Evolutionary conservation across 805 yeast species (phyloP), one percentile per base, ranked within the genome.

Genomic region (Kregervanrija fluxuum): DNA sequence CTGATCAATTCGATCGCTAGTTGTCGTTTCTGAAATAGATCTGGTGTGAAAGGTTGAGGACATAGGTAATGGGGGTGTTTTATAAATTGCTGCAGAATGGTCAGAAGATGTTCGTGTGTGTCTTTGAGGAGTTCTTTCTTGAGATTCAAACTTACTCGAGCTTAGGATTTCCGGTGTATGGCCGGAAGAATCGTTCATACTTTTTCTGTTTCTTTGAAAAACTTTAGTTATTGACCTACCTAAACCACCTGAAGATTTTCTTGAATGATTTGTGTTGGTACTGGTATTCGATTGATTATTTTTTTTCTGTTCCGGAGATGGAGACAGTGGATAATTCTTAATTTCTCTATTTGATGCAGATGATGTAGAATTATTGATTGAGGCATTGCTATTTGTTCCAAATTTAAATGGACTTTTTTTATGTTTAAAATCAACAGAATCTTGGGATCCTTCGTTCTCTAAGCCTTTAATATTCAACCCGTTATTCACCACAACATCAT

Each of bases 41-140:
- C 79, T 62, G 5, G 53, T 43, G 51, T 74, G 79, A 13, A 52
- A 55, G 2, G 49, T 39, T 8, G 58, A 49, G 8, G 55, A 44
- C 13, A 48, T 45, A 3, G 77, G 74, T 32, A 74, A 52, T 13
- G 75, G 74, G 1, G 79, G 75, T 0, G 79, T 69, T 2, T 66
- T 62, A 46, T 60, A 69, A 10, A 67, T 65, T 11, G 62, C 60
- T 14, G 48, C 46, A 4, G 64, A 55, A 33, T 61, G 65, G 33
- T 61, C 66, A 3, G 67, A 62, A 6, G 44, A 41, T 1, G 59
- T 48, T 40, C 63, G 51, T 5, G 30, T 41, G 46, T 58, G 64
- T 12, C 28, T 22, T 35, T 41, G 40, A 1, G 50, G 44, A 13
- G 41, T 15, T 15, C 38, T 32, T 8, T 35, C 11, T 1, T 8